Conservation (phyloP, 83 land plant species). For the Picea abies region DNA sequence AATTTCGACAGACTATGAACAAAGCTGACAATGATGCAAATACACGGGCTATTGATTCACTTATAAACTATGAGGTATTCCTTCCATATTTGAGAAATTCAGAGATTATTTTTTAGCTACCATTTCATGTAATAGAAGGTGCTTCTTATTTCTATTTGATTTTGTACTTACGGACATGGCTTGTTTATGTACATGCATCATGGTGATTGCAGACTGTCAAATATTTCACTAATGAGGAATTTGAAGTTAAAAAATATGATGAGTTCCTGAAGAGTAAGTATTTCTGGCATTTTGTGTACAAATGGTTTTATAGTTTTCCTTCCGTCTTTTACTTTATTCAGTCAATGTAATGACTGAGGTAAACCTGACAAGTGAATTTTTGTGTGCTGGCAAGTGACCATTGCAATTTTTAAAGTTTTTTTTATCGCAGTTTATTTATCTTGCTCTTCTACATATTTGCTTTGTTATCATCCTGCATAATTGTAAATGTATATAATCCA, state of each 20-base stretch:
- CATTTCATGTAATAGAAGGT: background rate
- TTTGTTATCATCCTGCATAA: no score
- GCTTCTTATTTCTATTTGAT: background rate
- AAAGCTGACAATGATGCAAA: conserved; percentile 98
- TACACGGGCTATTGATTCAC: conserved; percentile 92
- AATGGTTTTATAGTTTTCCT: background rate
- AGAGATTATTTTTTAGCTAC: background rate
- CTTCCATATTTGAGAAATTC: background rate
- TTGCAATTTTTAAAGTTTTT: background rate
- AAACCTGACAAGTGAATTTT: background rate
- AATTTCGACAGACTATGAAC: conserved; percentile 91
- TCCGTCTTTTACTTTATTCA: background rate
- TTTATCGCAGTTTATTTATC: background rate
- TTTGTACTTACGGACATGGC: background rate
- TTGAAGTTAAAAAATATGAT: conserved; percentile 87
- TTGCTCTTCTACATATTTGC: no score
- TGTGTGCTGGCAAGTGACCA: background rate
- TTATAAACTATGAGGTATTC: conserved; percentile 95
- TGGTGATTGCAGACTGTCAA: conserved; percentile 82
- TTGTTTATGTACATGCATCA: background rate
- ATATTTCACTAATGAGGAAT: conserved; percentile 93
- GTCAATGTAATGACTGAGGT: background rate
- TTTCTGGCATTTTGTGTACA: conserved; percentile 4
- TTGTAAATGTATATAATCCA: background rate
- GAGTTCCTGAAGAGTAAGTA: conserved; percentile 77